A percentile compares a stretch with the other conserved stretches of the same genome.
phyloP scores from a whole-genome alignment of 2,329 filamentous ascomycete genomes.

The Macroventuria anomochaeta region DNA sequence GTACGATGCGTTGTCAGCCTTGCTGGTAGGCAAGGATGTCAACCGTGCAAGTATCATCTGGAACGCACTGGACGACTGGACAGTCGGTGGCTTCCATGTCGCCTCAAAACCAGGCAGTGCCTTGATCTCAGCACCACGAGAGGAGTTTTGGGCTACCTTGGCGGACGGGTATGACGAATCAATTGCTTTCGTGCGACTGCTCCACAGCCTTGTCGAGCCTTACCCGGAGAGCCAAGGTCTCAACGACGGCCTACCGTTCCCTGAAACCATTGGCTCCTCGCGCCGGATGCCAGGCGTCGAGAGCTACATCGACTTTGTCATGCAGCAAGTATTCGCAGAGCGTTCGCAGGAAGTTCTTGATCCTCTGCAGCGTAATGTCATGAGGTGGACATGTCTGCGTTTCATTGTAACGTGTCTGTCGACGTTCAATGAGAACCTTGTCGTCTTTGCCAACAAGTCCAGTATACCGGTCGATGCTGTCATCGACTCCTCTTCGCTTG shows the following conservation, averaged over 20 bases:
- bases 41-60: slow-evolving; percentile 77
- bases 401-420: slow-evolving; percentile 80
- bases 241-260: slow-evolving; percentile 82
- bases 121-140: slow-evolving; percentile 31
- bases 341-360: slow-evolving; percentile 69
- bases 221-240: slow-evolving; percentile 66
- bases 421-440: slow-evolving; percentile 93
- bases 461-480: slow-evolving; percentile 76
- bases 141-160: slow-evolving; percentile 72
- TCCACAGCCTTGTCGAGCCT: slow-evolving; percentile 75
- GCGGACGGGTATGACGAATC: slow-evolving; percentile 83
- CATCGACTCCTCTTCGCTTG: slow-evolving; percentile 75
- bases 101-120: slow-evolving; percentile 40
- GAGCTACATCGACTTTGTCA: slow-evolving; percentile 87
- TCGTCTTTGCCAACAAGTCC: slow-evolving; percentile 82
- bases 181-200: slow-evolving; percentile 79
- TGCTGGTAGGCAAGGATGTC: slow-evolving; percentile 76
- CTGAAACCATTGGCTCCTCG: slow-evolving; percentile 79
- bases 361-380: slow-evolving; percentile 70
- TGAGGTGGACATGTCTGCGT: slow-evolving; percentile 81
- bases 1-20: slow-evolving; percentile 76
- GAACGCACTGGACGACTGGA: slow-evolving; percentile 79
- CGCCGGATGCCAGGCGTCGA: slow-evolving; percentile 87
- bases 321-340: slow-evolving; percentile 77
- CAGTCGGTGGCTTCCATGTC: slow-evolving; percentile 52